phyloP scores from a whole-genome alignment of 495 filamentous ascomycete genomes.

The Daldinia loculata region DNA sequence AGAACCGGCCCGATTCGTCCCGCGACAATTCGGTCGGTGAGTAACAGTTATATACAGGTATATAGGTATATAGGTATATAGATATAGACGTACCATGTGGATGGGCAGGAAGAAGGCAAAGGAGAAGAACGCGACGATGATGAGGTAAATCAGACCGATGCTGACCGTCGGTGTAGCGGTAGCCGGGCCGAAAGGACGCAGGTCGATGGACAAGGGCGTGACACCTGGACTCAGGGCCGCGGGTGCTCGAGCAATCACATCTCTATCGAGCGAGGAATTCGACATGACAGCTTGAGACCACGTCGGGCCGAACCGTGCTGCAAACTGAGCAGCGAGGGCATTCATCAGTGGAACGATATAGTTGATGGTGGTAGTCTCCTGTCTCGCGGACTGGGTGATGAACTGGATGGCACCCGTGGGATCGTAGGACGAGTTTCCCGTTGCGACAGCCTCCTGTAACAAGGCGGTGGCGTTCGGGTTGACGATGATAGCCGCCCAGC shows the following conservation, averaged over 20 bases:
- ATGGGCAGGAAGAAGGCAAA: constrained; percentile 75
- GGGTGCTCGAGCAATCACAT: constrained; percentile 57
- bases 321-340: constrained; percentile 55
- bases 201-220: constrained; percentile 66
- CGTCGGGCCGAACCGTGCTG: constrained; percentile 59
- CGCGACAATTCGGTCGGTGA: constrained; percentile 2
- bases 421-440: constrained; percentile 69
- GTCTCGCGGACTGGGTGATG: constrained; percentile 66
- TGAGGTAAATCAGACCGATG: constrained; percentile 76
- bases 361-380: constrained; percentile 60
- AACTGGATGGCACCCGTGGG: constrained; percentile 69
- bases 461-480: constrained; percentile 71
- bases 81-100: constrained; percentile 56
- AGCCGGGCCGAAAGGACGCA: constrained; percentile 68
- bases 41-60: neutral
- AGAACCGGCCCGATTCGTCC: neutral
- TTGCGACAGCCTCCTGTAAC: constrained; percentile 63
- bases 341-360: constrained; percentile 65
- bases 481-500: constrained; percentile 71
- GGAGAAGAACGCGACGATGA: constrained; percentile 77
- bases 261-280: constrained; percentile 48
- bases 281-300: constrained; percentile 60
- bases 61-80: no score
- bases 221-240: constrained; percentile 72
- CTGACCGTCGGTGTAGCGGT: constrained; percentile 67